These are phyloP conservation scores for Aspergillus persii DNA, from an alignment of 2,329 filamentous ascomycete genomes.

Conservation along the genomic window DNA sequence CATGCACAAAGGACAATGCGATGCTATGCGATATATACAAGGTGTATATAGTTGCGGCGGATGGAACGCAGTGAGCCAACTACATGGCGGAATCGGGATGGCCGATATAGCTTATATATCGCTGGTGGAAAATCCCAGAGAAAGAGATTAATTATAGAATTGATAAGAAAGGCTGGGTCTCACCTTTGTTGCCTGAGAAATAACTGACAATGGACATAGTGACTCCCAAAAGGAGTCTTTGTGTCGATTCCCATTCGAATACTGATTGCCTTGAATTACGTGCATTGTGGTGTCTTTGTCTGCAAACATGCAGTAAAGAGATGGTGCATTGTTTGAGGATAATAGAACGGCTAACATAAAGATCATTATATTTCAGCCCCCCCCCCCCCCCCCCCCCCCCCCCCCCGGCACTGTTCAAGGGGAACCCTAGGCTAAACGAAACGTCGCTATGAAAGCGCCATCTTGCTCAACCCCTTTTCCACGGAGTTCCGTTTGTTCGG, in stretches of 20 bases:
- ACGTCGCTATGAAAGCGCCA: conserved; percentile 14
- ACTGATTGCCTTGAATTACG: background rate
- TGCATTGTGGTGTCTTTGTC: background rate
- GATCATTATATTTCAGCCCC: background rate
- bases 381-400: too few species aligned
- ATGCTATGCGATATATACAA: too few species aligned
- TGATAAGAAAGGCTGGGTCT: background rate
- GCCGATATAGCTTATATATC: background rate
- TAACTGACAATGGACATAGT: background rate
- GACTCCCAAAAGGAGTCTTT: background rate
- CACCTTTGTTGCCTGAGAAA: background rate
- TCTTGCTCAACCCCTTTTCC: conserved; percentile 16
- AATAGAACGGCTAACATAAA: background rate
- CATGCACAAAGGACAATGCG: too few species aligned
- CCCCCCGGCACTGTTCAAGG: background rate
- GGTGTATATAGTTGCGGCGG: too few species aligned
- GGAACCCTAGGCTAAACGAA: background rate
- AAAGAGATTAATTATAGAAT: background rate
- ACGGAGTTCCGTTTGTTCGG: conserved; percentile 5
- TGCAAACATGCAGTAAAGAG: background rate
- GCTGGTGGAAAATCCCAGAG: background rate
- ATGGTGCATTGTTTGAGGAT: background rate
- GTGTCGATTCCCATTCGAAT: background rate
- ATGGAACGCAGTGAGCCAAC: background rate
- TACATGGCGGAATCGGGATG: background rate